Base-by-base conservation (phyloP, 2,329 filamentous ascomycete species). In the Diaporthe citriasiana region DNA sequence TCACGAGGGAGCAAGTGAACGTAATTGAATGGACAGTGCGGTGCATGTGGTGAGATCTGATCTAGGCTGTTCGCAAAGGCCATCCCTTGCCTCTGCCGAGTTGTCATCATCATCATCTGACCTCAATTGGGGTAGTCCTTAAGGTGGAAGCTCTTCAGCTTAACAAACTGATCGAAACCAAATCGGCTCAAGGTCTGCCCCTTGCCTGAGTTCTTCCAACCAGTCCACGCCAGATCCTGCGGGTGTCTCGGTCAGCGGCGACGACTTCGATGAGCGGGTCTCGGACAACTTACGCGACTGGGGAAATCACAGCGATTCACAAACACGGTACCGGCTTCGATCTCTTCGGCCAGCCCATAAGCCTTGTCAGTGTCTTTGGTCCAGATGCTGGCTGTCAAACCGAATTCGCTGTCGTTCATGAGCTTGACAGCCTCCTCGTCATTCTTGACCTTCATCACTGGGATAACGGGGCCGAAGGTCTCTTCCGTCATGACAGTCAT, bases 331-430 rank as follows among this genome's bases (percentile, higher is more conserved):
- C 96, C 96, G 59, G 96, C 95, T 82, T 98, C 95, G 63, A 98
- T 91, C 68, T 92, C 88, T 72, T 97, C 92, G 51, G 93, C 91
- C 70, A 98, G 87, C 81, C 93, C 89, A 78, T 95, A 91, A 22
- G 93, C 96, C 80, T 88, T 92, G 59, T 86, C 87, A 3, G 92
- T 90, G 80, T 98, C 95, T 83, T 97, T 97, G 73, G 95, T 98
- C 96, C 96, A 98, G 79, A 98, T 95, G 80, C 95, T 97, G n/a
- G 95, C 96, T 4, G 96, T 98, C 76, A 98, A 88, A 7, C 96
- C 96, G 81, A 97, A 97, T 77, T 97, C 92, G 84, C 94, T 97
- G 82, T 98, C 95, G 79, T 98, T 98, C 95, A 98, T 98, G 68
- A 96, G 85, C 77, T 87, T 85, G 76, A 98, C 85, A 2, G 96